These are phyloP conservation scores for Arabidopsis hybrid DNA, from an alignment of 441 rosid species.

Conservation along the genomic window DNA sequence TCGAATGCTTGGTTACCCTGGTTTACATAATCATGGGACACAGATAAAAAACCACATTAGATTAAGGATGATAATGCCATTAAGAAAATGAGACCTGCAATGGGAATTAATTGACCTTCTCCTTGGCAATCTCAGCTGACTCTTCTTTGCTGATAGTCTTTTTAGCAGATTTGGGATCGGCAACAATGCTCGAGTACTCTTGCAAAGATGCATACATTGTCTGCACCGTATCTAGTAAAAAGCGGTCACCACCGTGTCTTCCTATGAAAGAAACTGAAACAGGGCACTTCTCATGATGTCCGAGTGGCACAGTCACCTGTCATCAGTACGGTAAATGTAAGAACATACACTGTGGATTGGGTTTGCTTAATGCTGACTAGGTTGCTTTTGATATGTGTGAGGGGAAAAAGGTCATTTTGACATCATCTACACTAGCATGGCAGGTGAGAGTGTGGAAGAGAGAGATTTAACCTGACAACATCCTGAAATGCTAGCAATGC, in stretches of 20 bases:
- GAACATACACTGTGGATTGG: conserved; percentile 11
- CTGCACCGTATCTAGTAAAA: conserved; percentile 80
- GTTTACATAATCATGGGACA: conserved; percentile 20
- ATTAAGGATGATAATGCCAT: conserved; percentile 13
- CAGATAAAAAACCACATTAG: not conserved
- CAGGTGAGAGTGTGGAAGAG: conserved; percentile 7
- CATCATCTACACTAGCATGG: conserved; percentile 25
- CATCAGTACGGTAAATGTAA: conserved; percentile 32
- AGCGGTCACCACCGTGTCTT: conserved; percentile 89
- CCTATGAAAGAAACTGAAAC: conserved; percentile 90
- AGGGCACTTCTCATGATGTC: conserved; percentile 81
- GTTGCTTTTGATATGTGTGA: not conserved
- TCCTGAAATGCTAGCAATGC: conserved; percentile 94
- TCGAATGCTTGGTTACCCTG: conserved; percentile 97
- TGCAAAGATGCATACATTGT: conserved; percentile 74
- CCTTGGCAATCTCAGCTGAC: conserved; percentile 88
- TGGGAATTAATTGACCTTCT: conserved; percentile 60
- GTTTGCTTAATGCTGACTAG: conserved; percentile 14
- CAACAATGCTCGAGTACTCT: conserved; percentile 65
- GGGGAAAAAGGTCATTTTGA: conserved; percentile 2
- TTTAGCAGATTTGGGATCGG: conserved; percentile 55
- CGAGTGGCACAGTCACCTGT: conserved; percentile 91
- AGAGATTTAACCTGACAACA: conserved; percentile 86
- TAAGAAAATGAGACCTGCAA: conserved; percentile 12
- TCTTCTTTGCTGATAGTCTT: conserved; percentile 56